Evolutionary conservation across 805 yeast species (phyloP), one percentile per base, ranked within the genome.

Genomic region (Nakazawaea populi): DNA sequence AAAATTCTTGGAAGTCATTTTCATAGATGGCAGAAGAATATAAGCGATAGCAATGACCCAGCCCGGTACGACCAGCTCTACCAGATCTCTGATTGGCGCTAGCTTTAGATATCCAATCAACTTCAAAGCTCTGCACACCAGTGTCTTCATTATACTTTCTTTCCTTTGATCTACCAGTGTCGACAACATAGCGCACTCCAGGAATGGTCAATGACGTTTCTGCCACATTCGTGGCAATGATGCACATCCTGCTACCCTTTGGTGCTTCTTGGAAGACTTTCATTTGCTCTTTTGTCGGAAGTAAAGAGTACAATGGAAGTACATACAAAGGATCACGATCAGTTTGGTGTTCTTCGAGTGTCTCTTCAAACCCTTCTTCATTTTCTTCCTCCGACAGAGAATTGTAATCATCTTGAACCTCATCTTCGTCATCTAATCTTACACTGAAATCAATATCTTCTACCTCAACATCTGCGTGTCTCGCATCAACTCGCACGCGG

Each of bases 191-290:
- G 52, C 95, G 74, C 38, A 95, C 87, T 8, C 96, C 95, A 0
- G 99, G 99, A 58, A 94, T 94, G 0, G 99, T 94, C 63, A 94
- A 76, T 1, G 97, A 90, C 0, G 99, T 94, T 66, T 94, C 99
- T 0, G 99, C 99, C 52, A 94, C 96, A 63, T 94, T 94, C 1
- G 99, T 94, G 5, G 99, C 96, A 34, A 94, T 89, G 39, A 94
- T 86, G 72, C 97, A 90, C 8, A 94, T 66, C 60, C 99, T 76
- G 40, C 90, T 77, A 4, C 96, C 96, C 29, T 72, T 69, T 3
- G 99, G 99, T 2, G 97, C 96, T 0, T 74, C 72, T 51, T 87
- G 79, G 63, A 94, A 94, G 2, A 94, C 96, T 62, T 83, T 87
- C 90, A 94, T 83, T 69, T 94, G 99, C 61, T 94, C 96, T 44